A percentile compares a stretch with the other conserved stretches of the same genome.
phyloP scores from a whole-genome alignment of 306 rosid species.

The Rosa chinensis region DNA sequence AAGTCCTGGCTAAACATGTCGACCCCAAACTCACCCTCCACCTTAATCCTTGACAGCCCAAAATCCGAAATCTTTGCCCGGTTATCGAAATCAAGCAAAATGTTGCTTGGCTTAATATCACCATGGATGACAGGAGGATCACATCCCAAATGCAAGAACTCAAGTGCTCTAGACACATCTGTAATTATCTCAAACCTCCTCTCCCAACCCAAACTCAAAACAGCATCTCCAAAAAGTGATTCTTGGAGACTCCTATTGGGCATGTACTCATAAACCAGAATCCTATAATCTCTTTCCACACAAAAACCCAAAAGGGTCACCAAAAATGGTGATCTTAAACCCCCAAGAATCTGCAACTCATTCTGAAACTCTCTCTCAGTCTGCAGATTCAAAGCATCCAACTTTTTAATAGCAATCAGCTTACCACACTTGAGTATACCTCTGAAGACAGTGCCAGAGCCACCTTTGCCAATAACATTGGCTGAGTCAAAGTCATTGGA shows the following conservation, averaged over 20 bases:
- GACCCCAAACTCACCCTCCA: slow-evolving; percentile 77
- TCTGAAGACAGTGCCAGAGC: slow-evolving; percentile 88
- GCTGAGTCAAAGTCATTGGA: slow-evolving; percentile 61
- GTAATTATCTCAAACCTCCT: slow-evolving; percentile 66
- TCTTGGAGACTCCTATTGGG: slow-evolving; percentile 90
- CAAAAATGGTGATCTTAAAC: slow-evolving; percentile 77
- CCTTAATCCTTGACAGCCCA: slow-evolving; percentile 89
- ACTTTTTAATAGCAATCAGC: slow-evolving; percentile 69
- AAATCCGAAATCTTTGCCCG: slow-evolving; percentile 79
- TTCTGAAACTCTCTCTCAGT: slow-evolving; percentile 88
- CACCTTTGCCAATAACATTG: slow-evolving; percentile 91
- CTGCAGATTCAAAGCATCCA: slow-evolving; percentile 68
- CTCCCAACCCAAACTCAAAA: slow-evolving; percentile 71
- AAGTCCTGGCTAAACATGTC: slow-evolving; percentile 93
- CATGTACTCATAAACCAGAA: slow-evolving; percentile 84
- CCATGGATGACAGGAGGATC: slow-evolving; percentile 98
- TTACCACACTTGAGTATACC: slow-evolving; percentile 74
- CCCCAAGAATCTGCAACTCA: slow-evolving; percentile 92
- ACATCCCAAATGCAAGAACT: slow-evolving; percentile 84
- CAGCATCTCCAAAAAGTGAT: slow-evolving; percentile 71
- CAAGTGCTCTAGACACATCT: slow-evolving; percentile 84
- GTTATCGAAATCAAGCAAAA: slow-evolving; percentile 66
- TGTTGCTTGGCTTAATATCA: slow-evolving; percentile 89
- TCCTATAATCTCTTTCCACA: slow-evolving; percentile 67
- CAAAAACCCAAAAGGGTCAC: slow-evolving; percentile 88